These are phyloP conservation scores for Blastobotrys aristatus DNA, from an alignment of 1,139 yeast species.

Conservation along the genomic window DNA sequence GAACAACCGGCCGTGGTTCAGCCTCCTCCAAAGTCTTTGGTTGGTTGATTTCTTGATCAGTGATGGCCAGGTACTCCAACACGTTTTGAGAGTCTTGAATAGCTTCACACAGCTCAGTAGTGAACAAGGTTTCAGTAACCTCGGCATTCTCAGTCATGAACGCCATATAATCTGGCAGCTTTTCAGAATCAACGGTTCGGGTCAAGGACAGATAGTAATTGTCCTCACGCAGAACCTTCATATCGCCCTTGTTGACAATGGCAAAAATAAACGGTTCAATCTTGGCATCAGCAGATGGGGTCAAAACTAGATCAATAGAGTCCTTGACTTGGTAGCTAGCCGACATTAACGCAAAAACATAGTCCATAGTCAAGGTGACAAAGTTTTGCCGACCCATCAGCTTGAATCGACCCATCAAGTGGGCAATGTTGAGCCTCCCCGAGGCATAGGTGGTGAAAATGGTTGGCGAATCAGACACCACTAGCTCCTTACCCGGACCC, in stretches of 20 bases:
- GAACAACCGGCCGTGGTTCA: constrained; percentile 50
- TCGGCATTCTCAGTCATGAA: constrained; percentile 89
- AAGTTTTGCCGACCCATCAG: constrained; percentile 79
- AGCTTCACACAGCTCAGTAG: constrained; percentile 48
- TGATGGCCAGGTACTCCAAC: constrained; percentile 65
- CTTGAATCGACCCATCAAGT: constrained; percentile 55
- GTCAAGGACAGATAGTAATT: constrained; percentile 83
- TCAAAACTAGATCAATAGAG: constrained; percentile 47
- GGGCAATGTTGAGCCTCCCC: constrained; percentile 75
- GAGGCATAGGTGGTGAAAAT: constrained; percentile 76
- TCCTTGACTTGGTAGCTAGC: constrained; percentile 46
- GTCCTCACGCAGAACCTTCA: constrained; percentile 70
- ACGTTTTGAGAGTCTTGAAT: constrained; percentile 33
- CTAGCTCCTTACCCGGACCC: constrained; percentile 27
- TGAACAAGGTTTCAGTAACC: constrained; percentile 60
- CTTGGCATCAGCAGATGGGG: constrained; percentile 48
- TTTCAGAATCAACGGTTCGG: constrained; percentile 64
- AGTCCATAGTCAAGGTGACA: constrained; percentile 57
- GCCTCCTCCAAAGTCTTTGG: constrained; percentile 52
- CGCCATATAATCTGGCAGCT: constrained; percentile 68
- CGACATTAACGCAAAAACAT: constrained; percentile 51
- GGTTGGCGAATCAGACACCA: constrained; percentile 65
- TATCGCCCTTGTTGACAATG: constrained; percentile 75
- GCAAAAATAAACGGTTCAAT: constrained; percentile 69
- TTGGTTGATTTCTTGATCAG: constrained; percentile 71